Evolutionary conservation across 192 early-diverging fungal genomes (phyloP).

Genomic region (Umbelopsis ramanniana): DNA sequence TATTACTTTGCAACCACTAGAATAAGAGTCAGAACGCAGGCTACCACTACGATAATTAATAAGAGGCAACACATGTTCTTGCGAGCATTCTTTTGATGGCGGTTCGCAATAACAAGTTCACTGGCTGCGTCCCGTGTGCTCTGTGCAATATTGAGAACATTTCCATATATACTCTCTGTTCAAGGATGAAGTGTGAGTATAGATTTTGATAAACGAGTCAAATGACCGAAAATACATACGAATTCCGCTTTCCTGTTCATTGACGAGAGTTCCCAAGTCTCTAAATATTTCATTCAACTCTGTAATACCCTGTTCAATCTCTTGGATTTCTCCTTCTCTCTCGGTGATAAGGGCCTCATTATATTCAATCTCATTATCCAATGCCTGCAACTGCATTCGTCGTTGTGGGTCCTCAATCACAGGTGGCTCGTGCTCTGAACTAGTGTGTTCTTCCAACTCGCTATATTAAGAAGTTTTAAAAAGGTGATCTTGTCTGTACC

Average conservation of each 20-base stretch:
- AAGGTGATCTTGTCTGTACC: background rate
- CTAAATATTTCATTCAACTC: slow-evolving; percentile 98
- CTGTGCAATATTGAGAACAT: slow-evolving; percentile 81
- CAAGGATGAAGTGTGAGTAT: background rate
- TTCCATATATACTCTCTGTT: slow-evolving; percentile 94
- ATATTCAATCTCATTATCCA: slow-evolving; percentile 93
- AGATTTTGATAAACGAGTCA: background rate
- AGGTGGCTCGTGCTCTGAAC: slow-evolving; percentile 53
- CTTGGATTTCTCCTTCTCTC: slow-evolving; percentile 89
- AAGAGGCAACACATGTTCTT: slow-evolving; percentile 86
- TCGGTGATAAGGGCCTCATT: slow-evolving; percentile 95
- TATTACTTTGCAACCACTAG: slow-evolving; percentile 45
- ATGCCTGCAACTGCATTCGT: slow-evolving; percentile 67
- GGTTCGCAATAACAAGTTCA: slow-evolving; percentile 80
- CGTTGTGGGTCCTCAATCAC: slow-evolving; percentile 61
- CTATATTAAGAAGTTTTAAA: background rate
- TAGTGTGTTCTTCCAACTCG: slow-evolving; percentile 7
- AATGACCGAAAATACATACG: slow-evolving; percentile 53
- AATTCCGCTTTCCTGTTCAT: slow-evolving; percentile 92
- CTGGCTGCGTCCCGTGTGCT: slow-evolving; percentile 81
- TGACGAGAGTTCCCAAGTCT: slow-evolving; percentile 95
- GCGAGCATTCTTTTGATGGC: slow-evolving; percentile 76
- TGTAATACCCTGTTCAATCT: slow-evolving; percentile 91
- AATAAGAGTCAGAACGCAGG: slow-evolving; percentile 64
- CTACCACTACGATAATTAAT: slow-evolving; percentile 74